phyloP scores from a whole-genome alignment of 176 grass and related monocot species.

The Carex scoparia region DNA sequence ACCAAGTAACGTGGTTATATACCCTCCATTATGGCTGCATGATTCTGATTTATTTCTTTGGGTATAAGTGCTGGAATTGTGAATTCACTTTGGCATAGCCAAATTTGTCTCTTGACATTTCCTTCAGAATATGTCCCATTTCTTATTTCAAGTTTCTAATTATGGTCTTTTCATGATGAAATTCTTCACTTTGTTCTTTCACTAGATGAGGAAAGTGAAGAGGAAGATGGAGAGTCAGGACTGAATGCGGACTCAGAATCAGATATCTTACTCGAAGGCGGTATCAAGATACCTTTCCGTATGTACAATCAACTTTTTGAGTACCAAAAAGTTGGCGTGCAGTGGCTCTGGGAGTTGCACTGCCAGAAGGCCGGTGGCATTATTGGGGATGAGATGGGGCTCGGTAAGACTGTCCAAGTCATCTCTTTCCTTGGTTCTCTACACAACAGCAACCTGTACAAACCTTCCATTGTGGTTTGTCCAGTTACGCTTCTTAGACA shows the following conservation, averaged over 20 bases:
- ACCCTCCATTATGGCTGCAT: slow-evolving; percentile 1
- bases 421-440: slow-evolving; percentile 81
- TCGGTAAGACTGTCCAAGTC: slow-evolving; percentile 90
- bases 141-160: background rate
- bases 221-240: slow-evolving; percentile 46
- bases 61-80: background rate
- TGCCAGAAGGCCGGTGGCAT: slow-evolving; percentile 91
- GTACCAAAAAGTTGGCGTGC: slow-evolving; percentile 94
- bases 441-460: slow-evolving; percentile 77
- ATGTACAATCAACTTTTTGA: slow-evolving; percentile 74
- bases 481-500: slow-evolving; percentile 78
- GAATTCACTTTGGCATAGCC: background rate
- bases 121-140: background rate
- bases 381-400: slow-evolving; percentile 96
- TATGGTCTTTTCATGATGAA: background rate
- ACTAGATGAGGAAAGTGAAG: slow-evolving; percentile 52
- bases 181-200: slow-evolving; percentile 14
- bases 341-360: slow-evolving; percentile 97
- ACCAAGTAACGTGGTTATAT: background rate
- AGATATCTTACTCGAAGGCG: slow-evolving; percentile 68
- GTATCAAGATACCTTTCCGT: slow-evolving; percentile 62
- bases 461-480: slow-evolving; percentile 77
- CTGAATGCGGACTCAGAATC: slow-evolving; percentile 21
- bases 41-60: background rate
- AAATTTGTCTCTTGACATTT: background rate